Base-by-base conservation (phyloP, 2,329 filamentous ascomycete genomes). In the Exophiala oligosperma region DNA sequence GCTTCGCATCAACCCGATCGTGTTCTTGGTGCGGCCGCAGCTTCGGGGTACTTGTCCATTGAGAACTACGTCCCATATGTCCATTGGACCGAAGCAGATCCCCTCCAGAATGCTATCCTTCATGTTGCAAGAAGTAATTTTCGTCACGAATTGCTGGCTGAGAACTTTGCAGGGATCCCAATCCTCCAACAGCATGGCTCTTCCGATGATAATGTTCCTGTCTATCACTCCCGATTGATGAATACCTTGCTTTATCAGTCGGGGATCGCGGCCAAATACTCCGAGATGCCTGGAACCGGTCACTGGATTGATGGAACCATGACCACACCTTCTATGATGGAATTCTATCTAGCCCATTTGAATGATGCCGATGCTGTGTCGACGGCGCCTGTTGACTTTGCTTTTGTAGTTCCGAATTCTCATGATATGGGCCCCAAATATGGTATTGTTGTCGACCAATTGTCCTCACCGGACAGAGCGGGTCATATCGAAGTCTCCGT, bases 31-130 rank as follows among this genome's bases (percentile, higher is more conserved):
- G 82, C 80, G 21, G 78, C 79, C 11, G 79, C 82, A n/a, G 71
- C 84, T 7, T 84, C 82, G 1, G 82, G 81, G 21, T 85, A 85
- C 67, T 74, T 79, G 1, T 84, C 80, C 1, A 84, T 85, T 54
- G 80, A 84, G 63, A 73, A 79, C 57, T 86, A 85, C 65, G 82
- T 85, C 1, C 78, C 83, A 23, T 85, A 82, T 61, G 73, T 76
- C 37, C 72, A 84, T 60, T 85, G 82, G 82, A 76, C 75, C 35
- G 75, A 79, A 49, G 72, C 76, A n/a, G 79, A 85, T 60, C 78
- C 83, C n/a, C 68, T 73, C 17, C 74, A 79, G 14, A 74, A 70
- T 8, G 74, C 77, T 2, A 68, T 82, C 2, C 61, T 84, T 8
- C 75, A 80, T 51, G 75, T 73, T 21, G 74, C 82, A 9, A 67